Evolutionary conservation across 2,329 filamentous ascomycete species (phyloP).

Genomic region (Epichloe festucae): DNA sequence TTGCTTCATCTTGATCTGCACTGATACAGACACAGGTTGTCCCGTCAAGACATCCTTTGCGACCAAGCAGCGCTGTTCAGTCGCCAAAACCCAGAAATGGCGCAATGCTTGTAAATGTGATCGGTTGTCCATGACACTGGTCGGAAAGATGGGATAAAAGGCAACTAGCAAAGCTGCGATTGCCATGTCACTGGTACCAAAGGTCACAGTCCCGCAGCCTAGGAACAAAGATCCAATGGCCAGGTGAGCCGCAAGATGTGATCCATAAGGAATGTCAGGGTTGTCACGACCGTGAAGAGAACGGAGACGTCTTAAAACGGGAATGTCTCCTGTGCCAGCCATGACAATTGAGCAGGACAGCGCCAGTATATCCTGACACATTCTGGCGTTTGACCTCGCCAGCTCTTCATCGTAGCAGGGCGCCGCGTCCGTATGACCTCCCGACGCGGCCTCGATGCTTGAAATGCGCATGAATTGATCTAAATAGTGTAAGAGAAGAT

Average conservation of each 20-base stretch:
- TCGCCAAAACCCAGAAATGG: constrained; percentile 92
- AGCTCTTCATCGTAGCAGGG: constrained; percentile 70
- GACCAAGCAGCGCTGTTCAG: constrained; percentile 78
- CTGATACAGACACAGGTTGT: constrained; percentile 60
- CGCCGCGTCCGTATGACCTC: constrained; percentile 15
- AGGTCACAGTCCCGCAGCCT: constrained; percentile 82
- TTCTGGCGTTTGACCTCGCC: constrained; percentile 68
- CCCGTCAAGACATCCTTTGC: constrained; percentile 77
- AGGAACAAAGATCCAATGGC: constrained; percentile 85
- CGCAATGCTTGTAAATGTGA: constrained; percentile 92
- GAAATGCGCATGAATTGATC: constrained; percentile 76
- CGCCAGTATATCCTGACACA: constrained; percentile 81
- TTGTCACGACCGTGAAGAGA: constrained; percentile 81
- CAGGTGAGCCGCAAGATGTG: constrained; percentile 83
- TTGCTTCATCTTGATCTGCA: constrained; percentile 48
- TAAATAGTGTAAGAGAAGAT: constrained; percentile 71
- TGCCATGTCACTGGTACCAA: constrained; percentile 77
- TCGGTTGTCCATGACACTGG: constrained; percentile 80
- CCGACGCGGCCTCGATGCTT: constrained; percentile 33
- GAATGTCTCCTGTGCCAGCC: constrained; percentile 86
- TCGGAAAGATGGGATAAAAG: constrained; percentile 89
- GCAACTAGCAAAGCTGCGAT: constrained; percentile 76
- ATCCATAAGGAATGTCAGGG: constrained; percentile 76
- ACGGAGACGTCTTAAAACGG: constrained; percentile 72
- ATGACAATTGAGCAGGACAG: constrained; percentile 79